phyloP scores from a whole-genome alignment of 192 early-diverging fungal genomes.

The Podila clonocystis region DNA sequence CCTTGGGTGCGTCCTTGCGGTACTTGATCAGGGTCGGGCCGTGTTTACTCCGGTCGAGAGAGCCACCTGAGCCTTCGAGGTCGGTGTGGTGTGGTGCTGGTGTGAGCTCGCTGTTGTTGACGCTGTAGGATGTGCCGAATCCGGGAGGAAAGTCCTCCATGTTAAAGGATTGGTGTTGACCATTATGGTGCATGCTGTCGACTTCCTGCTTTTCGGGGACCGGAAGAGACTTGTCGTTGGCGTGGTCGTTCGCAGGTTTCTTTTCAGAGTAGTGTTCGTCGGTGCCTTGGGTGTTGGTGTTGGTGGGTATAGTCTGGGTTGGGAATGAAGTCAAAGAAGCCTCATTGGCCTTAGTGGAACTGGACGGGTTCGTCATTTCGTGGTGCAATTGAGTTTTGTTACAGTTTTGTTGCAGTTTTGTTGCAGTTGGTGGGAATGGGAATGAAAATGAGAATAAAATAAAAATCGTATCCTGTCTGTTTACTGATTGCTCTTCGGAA shows the following conservation, averaged over 20 bases:
- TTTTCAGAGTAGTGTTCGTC: not conserved
- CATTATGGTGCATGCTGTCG: not conserved
- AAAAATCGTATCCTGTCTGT: too few species aligned
- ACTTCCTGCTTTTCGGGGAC: not conserved
- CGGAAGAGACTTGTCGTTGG: not conserved
- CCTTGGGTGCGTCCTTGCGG: not conserved
- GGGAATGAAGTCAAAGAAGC: too few species aligned
- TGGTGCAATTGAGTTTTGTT: not conserved
- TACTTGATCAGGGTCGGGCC: conserved; percentile 6
- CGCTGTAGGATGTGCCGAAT: not conserved
- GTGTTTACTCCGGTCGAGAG: not conserved
- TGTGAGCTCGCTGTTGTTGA: not conserved
- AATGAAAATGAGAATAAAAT: not conserved
- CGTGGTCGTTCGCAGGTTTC: not conserved
- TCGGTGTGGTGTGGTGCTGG: not conserved
- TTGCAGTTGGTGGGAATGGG: not conserved
- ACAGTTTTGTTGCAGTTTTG: not conserved
- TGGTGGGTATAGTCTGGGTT: not conserved
- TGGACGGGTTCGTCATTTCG: not conserved
- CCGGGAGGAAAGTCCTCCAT: not conserved
- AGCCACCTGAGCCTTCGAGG: not conserved
- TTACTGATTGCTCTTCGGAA: not conserved
- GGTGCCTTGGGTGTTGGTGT: not conserved
- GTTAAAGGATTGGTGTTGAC: not conserved
- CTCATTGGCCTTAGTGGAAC: too few species aligned